These are phyloP conservation scores for Pseudogymnoascus pannorum DNA, from an alignment of 2,329 filamentous ascomycete genomes.

Conservation along the genomic window DNA sequence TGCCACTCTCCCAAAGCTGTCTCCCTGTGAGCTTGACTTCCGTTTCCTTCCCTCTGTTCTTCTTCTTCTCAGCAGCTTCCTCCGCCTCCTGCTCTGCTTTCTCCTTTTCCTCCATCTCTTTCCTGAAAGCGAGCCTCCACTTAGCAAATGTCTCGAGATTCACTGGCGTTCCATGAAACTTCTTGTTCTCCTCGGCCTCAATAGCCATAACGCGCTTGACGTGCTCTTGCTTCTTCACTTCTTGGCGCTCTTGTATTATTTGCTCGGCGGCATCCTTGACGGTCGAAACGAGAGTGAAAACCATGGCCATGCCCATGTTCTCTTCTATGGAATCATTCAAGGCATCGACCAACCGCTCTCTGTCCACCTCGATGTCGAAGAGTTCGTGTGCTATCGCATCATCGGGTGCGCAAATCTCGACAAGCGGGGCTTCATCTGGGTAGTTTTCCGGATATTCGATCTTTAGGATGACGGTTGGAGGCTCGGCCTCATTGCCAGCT, in stretches of 20 bases:
- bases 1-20: slow-evolving; percentile 71
- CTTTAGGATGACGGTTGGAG: slow-evolving; percentile 69
- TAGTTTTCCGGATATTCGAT: slow-evolving; percentile 87
- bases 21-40: slow-evolving; percentile 62
- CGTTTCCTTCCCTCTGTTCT: slow-evolving; percentile 67
- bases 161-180: slow-evolving; percentile 87
- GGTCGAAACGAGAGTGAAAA: slow-evolving; percentile 82
- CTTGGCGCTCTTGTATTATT: slow-evolving; percentile 67
- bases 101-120: slow-evolving; percentile 73
- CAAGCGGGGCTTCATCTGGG: slow-evolving; percentile 75
- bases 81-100: slow-evolving; percentile 64
- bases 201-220: slow-evolving; percentile 50
- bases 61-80: slow-evolving; percentile 73
- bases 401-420: slow-evolving; percentile 70
- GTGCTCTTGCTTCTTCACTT: slow-evolving; percentile 49
- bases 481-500: slow-evolving; percentile 53
- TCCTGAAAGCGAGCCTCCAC: slow-evolving; percentile 72
- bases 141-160: slow-evolving; percentile 77
- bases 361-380: slow-evolving; percentile 77
- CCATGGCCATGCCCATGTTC: slow-evolving; percentile 94
- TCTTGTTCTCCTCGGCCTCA: slow-evolving; percentile 90
- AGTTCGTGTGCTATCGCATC: slow-evolving; percentile 62
- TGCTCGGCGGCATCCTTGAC: slow-evolving; percentile 89
- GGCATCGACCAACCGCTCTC: slow-evolving; percentile 60
- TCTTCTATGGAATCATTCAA: slow-evolving; percentile 76